These are phyloP conservation scores for Pisolithus orientalis DNA, from an alignment of 768 basidiomycete genomes.

Conservation along the genomic window DNA sequence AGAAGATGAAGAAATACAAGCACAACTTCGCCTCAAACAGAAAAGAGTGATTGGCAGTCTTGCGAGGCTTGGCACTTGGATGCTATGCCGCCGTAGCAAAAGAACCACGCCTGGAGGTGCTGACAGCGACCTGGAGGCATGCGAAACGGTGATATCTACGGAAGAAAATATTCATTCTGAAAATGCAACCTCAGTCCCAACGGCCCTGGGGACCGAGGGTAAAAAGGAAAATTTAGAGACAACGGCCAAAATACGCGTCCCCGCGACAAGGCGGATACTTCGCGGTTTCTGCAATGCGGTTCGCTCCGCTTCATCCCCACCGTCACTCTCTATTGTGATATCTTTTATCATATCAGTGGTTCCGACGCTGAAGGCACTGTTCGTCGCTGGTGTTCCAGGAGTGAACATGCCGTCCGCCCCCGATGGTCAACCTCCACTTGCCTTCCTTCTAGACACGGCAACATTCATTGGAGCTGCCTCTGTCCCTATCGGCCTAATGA, in stretches of 20 bases:
- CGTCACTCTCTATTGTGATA: conserved; percentile 47
- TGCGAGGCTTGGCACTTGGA: conserved; percentile 6
- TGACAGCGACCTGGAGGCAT: no score
- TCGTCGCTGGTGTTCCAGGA: conserved; percentile 39
- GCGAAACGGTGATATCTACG: background rate
- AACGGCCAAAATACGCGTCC: background rate
- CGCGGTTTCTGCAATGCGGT: conserved; percentile 16
- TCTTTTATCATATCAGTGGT: conserved; percentile 53
- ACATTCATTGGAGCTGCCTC: conserved; percentile 57
- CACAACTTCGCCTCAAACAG: conserved; percentile 36
- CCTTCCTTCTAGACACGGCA: conserved; percentile 51
- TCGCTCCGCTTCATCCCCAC: conserved; percentile 38
- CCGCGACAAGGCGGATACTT: background rate
- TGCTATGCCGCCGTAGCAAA: background rate
- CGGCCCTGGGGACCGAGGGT: background rate
- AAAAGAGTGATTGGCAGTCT: conserved; percentile 9
- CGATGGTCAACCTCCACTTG: conserved; percentile 62
- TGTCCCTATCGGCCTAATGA: conserved; percentile 57
- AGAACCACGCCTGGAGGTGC: background rate
- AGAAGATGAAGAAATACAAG: conserved; percentile 48
- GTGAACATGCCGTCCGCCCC: conserved; percentile 46
- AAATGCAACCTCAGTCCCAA: background rate
- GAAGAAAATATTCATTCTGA: background rate
- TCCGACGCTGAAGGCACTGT: conserved; percentile 53
- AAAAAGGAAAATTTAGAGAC: background rate